Evolutionary conservation across 768 basidiomycete species (phyloP).

Genomic region (Roridomyces roridus): DNA sequence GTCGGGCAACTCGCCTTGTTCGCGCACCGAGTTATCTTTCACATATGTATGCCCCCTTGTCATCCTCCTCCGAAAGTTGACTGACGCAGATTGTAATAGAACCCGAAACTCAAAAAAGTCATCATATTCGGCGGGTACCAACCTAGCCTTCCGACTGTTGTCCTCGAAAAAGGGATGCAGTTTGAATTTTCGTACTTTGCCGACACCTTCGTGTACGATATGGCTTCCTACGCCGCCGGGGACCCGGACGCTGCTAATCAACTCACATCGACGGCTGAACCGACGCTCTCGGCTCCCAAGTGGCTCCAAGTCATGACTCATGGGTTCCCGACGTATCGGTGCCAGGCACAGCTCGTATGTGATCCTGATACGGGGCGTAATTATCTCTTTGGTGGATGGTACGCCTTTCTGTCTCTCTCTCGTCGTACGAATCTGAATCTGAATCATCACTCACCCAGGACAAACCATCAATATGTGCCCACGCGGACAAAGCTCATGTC

Average conservation of each 20-base stretch:
- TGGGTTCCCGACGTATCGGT: constrained; percentile 49
- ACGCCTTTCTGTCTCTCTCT: too few relatives aligned
- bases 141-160: constrained; percentile 31
- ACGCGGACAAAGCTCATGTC: constrained; percentile 30
- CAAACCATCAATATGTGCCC: constrained; percentile 44
- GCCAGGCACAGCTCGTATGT: constrained; percentile 37
- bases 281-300: constrained; percentile 14
- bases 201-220: constrained; percentile 45
- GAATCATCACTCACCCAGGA: constrained; percentile 3
- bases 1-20: constrained; percentile 37
- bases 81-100: not conserved
- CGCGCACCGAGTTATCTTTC: constrained; percentile 36
- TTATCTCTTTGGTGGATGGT: constrained; percentile 47
- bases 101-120: constrained; percentile 33
- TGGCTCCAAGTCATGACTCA: constrained; percentile 48
- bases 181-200: constrained; percentile 46
- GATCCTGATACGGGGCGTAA: constrained; percentile 43
- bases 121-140: constrained; percentile 48
- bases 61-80: not conserved
- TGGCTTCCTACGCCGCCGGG: not conserved
- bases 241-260: too few relatives aligned
- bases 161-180: not conserved
- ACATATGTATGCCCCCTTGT: constrained; percentile 27
- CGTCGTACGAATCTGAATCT: too few relatives aligned
- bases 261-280: not conserved